Conservation (phyloP, 2,329 filamentous ascomycete genomes). For the Myrmaecium sp. region DNA sequence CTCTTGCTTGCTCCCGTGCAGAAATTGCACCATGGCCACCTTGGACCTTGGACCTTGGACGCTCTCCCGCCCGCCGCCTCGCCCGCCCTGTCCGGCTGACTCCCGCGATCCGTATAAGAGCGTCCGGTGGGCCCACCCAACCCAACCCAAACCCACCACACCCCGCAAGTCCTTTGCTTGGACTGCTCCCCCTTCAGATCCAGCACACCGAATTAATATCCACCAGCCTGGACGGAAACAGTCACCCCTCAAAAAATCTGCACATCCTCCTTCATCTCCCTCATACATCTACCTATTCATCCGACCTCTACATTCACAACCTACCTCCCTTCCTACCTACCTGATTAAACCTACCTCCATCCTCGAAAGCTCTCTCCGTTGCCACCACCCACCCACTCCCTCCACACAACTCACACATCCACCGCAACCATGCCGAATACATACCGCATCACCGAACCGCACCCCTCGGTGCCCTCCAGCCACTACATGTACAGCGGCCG, state of each 20-base stretch:
- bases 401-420: slow-evolving; percentile 5
- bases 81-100: too few relatives aligned
- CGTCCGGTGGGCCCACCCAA: not conserved
- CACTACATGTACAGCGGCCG: slow-evolving; percentile 37
- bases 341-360: not conserved
- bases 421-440: slow-evolving; percentile 15
- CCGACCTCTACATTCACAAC: slow-evolving; percentile 6
- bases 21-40: slow-evolving; percentile 3
- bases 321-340: not conserved
- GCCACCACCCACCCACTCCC: slow-evolving; percentile 3
- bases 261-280: too few relatives aligned
- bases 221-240: too few relatives aligned
- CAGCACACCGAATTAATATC: slow-evolving; percentile 1
- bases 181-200: too few relatives aligned
- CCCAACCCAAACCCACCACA: too few relatives aligned
- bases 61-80: too few relatives aligned
- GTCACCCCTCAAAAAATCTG: too few relatives aligned
- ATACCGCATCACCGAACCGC: slow-evolving; percentile 44
- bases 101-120: slow-evolving; percentile 3
- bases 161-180: too few relatives aligned
- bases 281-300: too few relatives aligned
- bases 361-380: not conserved
- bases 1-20: not conserved
- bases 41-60: too few relatives aligned
- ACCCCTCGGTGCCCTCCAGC: slow-evolving; percentile 37